Percentiles rank a stretch among this genome's conserved stretches.
These are phyloP conservation scores for Mentha longifolia DNA, from an alignment of 257 asterid genomes.

Conservation along the genomic window DNA sequence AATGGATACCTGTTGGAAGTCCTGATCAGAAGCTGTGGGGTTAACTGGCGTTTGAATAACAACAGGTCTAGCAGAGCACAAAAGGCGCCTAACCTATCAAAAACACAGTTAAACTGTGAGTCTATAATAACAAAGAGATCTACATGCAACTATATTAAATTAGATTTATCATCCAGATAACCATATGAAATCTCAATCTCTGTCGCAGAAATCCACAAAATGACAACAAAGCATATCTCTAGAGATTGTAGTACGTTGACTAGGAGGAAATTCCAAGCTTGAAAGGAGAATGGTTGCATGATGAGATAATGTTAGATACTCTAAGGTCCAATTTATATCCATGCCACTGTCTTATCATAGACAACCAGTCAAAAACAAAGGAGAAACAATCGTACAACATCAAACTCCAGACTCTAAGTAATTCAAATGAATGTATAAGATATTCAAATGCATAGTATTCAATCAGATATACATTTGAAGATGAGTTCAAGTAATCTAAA, in stretches of 20 bases:
- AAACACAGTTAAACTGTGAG: conserved; percentile 26
- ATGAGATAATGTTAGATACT: background rate
- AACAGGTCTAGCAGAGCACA: conserved; percentile 92
- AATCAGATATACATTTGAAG: background rate
- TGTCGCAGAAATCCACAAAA: conserved; percentile 16
- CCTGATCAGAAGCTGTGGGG: conserved; percentile 96
- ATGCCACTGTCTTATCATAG: conserved; percentile 6
- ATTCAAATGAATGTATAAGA: background rate
- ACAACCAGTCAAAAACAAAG: conserved; percentile 1
- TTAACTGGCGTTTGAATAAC: conserved; percentile 87
- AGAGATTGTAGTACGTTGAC: background rate
- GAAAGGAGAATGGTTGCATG: background rate
- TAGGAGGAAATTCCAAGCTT: conserved; percentile 14
- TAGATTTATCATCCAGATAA: conserved; percentile 5
- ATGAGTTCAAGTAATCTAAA: conserved; percentile 14
- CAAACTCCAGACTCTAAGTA: background rate
- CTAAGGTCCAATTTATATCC: conserved; percentile 7
- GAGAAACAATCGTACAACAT: background rate
- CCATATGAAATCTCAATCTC: conserved; percentile 19
- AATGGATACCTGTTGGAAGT: conserved; percentile 86
- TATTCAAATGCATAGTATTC: conserved; percentile 8
- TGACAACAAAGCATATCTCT: background rate
- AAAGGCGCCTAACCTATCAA: conserved; percentile 80
- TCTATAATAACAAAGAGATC: conserved; percentile 4
- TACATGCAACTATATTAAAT: conserved; percentile 13